Evolutionary conservation across 345 rosid species (phyloP).

Genomic region (Aethionema arabicum): DNA sequence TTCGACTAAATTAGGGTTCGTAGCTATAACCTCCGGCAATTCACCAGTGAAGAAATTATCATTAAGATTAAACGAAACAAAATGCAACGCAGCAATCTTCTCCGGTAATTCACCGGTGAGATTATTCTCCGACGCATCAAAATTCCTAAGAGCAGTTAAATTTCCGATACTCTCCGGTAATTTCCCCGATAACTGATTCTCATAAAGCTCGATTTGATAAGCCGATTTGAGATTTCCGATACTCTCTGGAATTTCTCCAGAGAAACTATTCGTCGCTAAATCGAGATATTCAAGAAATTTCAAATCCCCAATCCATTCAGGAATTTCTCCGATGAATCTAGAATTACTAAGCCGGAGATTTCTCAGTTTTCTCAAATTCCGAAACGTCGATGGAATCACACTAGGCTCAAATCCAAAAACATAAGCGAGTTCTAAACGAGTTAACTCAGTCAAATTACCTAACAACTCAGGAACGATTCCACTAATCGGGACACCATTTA

Average conservation of each 20-base stretch:
- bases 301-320: constrained; percentile 50
- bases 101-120: constrained; percentile 55
- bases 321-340: constrained; percentile 56
- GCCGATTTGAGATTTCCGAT: constrained; percentile 44
- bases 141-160: constrained; percentile 38
- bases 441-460: constrained; percentile 51
- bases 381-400: constrained; percentile 48
- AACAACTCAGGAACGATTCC: constrained; percentile 55
- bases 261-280: constrained; percentile 43
- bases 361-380: constrained; percentile 55
- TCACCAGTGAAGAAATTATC: constrained; percentile 61
- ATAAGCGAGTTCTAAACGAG: constrained; percentile 42
- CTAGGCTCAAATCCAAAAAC: constrained; percentile 41
- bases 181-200: constrained; percentile 46
- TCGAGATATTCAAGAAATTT: constrained; percentile 47
- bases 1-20: constrained; percentile 45
- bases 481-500: constrained; percentile 39
- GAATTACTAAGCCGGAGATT: constrained; percentile 32
- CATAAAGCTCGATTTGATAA: constrained; percentile 48
- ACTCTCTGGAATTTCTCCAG: constrained; percentile 51
- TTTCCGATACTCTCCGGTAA: constrained; percentile 56
- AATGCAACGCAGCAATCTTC: constrained; percentile 45
- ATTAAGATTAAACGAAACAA: constrained; percentile 50
- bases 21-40: constrained; percentile 48
- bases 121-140: constrained; percentile 67